Conservation (phyloP, 2,329 filamentous ascomycete species). For the Fusarium fracticaudum region DNA sequence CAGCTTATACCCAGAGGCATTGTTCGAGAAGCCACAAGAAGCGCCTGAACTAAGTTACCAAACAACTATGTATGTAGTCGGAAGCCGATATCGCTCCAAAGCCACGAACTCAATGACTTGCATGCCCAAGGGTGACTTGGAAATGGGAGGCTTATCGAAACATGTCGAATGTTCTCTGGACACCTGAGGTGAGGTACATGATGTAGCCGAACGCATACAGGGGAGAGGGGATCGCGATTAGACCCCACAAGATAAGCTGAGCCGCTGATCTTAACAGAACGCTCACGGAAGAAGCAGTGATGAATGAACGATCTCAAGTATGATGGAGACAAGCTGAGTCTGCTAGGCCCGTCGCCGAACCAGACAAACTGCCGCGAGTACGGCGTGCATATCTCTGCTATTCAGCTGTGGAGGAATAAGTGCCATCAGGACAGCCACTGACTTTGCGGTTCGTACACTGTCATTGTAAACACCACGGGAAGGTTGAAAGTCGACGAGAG, state of each 20-base stretch:
- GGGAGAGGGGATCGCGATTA: neutral
- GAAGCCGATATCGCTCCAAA: neutral
- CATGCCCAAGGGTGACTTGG: neutral
- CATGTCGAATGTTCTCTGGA: neutral
- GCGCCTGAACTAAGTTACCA: neutral
- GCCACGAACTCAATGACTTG: neutral
- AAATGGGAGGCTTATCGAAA: neutral
- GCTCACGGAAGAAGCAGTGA: neutral
- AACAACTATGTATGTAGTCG: neutral
- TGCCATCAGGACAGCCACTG: neutral
- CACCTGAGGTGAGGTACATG: neutral
- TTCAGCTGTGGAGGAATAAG: neutral
- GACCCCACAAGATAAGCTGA: neutral
- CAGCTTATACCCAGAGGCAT: slow-evolving; percentile 13
- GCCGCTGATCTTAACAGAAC: neutral
- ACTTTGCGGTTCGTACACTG: neutral
- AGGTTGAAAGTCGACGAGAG: neutral
- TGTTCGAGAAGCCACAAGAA: slow-evolving; percentile 20
- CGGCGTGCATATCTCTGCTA: neutral
- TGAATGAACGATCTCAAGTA: neutral
- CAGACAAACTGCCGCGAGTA: neutral
- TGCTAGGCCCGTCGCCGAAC: neutral
- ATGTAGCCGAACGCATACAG: neutral
- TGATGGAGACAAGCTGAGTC: neutral
- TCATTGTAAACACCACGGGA: neutral